Conservation (phyloP, 768 basidiomycete genomes). For the Tylopilus cervinicoccineus region DNA sequence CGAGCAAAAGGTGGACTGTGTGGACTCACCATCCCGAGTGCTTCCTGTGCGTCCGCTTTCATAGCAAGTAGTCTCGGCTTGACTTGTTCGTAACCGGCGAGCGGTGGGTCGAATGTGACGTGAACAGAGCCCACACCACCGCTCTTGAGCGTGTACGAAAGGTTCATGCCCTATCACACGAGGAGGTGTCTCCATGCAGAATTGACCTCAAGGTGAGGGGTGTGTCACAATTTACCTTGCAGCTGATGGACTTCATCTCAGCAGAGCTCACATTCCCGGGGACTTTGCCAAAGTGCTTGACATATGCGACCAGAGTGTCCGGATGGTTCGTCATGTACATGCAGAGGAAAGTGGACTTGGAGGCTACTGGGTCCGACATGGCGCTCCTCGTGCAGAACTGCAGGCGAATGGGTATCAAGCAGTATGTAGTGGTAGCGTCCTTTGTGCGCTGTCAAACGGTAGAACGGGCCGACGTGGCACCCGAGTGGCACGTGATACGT, state of each 20-base stretch:
- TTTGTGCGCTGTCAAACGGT: background rate
- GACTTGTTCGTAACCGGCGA: conserved; percentile 74
- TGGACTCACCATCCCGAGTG: conserved; percentile 67
- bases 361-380: conserved; percentile 72
- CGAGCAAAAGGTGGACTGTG: background rate
- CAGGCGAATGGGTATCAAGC: too few relatives aligned
- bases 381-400: background rate
- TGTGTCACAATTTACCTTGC: conserved; percentile 42
- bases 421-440: background rate
- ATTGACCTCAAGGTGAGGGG: background rate
- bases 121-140: conserved; percentile 43
- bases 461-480: too few relatives aligned
- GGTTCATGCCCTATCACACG: conserved; percentile 56
- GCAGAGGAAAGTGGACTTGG: conserved; percentile 69
- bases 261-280: conserved; percentile 52
- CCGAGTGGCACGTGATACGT: too few relatives aligned
- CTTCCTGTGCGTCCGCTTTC: conserved; percentile 78
- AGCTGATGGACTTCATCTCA: conserved; percentile 66
- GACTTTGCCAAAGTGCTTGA: conserved; percentile 71
- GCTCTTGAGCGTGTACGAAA: conserved; percentile 56
- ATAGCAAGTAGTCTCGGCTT: conserved; percentile 76
- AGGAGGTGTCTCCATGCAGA: background rate
- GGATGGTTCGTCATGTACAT: conserved; percentile 86
- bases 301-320: conserved; percentile 81
- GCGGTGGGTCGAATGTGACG: conserved; percentile 66